Evolutionary conservation across 805 yeast species (phyloP).

Genomic region (Nakazawaea holstii): DNA sequence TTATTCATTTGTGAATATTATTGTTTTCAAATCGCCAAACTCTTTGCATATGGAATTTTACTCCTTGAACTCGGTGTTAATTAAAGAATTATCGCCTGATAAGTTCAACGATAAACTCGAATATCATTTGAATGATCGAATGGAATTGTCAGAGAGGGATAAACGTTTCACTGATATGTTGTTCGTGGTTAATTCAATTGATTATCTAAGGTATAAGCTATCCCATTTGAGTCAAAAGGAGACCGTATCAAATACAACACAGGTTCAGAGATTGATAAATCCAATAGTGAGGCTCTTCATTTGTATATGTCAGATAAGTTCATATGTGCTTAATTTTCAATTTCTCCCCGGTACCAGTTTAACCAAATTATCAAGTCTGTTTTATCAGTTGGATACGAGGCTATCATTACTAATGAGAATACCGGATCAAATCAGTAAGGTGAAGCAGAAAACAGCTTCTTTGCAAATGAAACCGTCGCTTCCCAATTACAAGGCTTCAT

Average conservation of each 20-base stretch:
- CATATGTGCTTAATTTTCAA: constrained; percentile 25
- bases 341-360: constrained; percentile 19
- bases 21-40: constrained; percentile 68
- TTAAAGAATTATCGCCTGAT: constrained; percentile 25
- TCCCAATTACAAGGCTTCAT: constrained; percentile 32
- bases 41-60: constrained; percentile 69
- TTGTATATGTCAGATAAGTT: constrained; percentile 16
- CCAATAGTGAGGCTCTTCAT: constrained; percentile 13
- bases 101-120: constrained; percentile 13
- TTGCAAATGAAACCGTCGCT: constrained; percentile 36
- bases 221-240: constrained; percentile 19
- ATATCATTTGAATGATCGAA: constrained; percentile 10
- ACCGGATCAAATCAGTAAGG: constrained; percentile 70
- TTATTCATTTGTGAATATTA: constrained; percentile 19
- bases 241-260: constrained; percentile 15
- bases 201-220: constrained; percentile 4
- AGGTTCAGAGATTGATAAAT: constrained; percentile 17
- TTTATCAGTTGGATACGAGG: constrained; percentile 76
- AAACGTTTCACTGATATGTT: constrained; percentile 3
- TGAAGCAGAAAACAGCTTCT: constrained; percentile 24
- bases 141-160: not conserved
- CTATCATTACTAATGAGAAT: constrained; percentile 70
- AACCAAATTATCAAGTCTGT: constrained; percentile 49
- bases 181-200: constrained; percentile 11
- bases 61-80: constrained; percentile 54